Base-by-base conservation (phyloP, 257 asterid species). In the Solanum sitiens region DNA sequence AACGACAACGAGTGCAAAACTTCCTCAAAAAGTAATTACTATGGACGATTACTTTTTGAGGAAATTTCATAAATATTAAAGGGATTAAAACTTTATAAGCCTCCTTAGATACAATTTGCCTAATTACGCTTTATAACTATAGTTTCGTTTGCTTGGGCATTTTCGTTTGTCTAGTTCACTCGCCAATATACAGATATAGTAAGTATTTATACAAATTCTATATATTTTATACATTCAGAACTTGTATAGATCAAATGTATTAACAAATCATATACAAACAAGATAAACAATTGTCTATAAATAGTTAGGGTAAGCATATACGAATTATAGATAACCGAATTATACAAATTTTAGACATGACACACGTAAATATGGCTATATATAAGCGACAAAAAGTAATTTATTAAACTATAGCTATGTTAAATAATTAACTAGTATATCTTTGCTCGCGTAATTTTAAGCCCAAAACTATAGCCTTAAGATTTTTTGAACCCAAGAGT, bases 41-140 rank as follows among this genome's bases (percentile, higher is more conserved):
- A n/a, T 10, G 32, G 71, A 0, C 71, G 1, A 63, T 23, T 63
- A 63, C 10, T 0, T 4, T 47, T 23, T 61, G 2, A 65, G 0
- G 63, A 53, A 53, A 1, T 53, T 16, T 53, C n/a, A 53, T 53
- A 53, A 53, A 53, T 53, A 53, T 18, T 10, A 53, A 16, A 53
- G 63, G 2, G n/a, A 53, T 16, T 16, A n/a, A 53, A 53, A 53
- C 10, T 53, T 6, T 16, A 16, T 53, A 53, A 16, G 63, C 23
- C 65, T 56, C 11, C 2, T 18, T 56, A 7, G n/a, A 0, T 18
- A 56, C 2, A 56, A 0, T 56, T 56, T 56, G 10, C 2, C 65
- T 18, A 18, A 7, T 7, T 56, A 56, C 0, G n/a, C n/a, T 56
- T 0, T 0, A 56, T 56, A 56, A 0, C 1, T 18, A 18, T 0